phyloP scores from a whole-genome alignment of 805 yeast genomes.

The Osmozyma mogii region DNA sequence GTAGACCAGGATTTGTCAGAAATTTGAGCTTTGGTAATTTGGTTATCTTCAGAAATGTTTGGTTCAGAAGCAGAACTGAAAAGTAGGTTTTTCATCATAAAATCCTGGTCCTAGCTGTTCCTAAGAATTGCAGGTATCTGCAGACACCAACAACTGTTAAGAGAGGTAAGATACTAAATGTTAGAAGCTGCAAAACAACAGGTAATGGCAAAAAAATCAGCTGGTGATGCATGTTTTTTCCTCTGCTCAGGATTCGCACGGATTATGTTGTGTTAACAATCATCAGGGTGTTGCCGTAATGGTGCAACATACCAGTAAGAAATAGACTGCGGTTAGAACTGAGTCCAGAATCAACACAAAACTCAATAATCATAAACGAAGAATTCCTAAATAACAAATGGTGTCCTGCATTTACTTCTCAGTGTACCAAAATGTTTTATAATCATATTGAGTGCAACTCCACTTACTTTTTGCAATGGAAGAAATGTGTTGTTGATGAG shows the following conservation, averaged over 20 bases:
- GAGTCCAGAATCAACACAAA: no score
- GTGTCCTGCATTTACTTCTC: conserved; percentile 6
- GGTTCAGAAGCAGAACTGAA: conserved; percentile 99
- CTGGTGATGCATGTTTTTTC: conserved; percentile 96
- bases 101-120: conserved; percentile 8
- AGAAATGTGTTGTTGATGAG: no score
- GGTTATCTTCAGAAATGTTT: conserved; percentile 64
- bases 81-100: conserved; percentile 53
- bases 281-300: no score
- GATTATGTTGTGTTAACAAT: conserved; percentile 18
- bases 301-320: no score
- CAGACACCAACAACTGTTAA: conserved; percentile 8
- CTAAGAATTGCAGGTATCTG: conserved; percentile 9
- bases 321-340: no score
- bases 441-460: no score
- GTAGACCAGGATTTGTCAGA: conserved; percentile 22
- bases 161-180: conserved; percentile 1
- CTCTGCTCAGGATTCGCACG: conserved; percentile 70
- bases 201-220: conserved; percentile 42
- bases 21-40: conserved; percentile 52
- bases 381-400: conserved; percentile 4
- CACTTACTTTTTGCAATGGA: no score
- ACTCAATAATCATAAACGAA: conserved; percentile 5
- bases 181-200: conserved; percentile 1
- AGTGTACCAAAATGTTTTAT: no score